These are phyloP conservation scores for Bacidia rubella DNA, from an alignment of 495 filamentous ascomycete species.

Conservation along the genomic window DNA sequence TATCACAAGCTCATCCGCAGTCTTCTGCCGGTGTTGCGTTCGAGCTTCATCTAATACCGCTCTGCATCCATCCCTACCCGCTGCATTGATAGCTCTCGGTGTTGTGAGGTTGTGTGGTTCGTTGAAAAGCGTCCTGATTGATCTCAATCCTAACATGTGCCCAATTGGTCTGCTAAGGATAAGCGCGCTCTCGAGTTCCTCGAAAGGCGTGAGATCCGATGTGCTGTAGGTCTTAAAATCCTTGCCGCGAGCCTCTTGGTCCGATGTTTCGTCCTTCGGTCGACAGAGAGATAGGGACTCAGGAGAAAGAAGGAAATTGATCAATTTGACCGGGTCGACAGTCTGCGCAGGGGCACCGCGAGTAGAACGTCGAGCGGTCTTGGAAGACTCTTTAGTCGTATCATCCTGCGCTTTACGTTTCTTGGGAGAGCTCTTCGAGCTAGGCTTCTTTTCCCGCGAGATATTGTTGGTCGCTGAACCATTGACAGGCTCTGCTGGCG, in stretches of 20 bases:
- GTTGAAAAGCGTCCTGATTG: slow-evolving; percentile 26
- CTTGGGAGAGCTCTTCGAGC: neutral
- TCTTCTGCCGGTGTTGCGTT: slow-evolving; percentile 20
- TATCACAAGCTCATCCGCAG: slow-evolving; percentile 15
- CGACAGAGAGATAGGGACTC: slow-evolving; percentile 18
- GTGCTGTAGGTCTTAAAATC: slow-evolving; percentile 17
- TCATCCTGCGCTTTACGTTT: slow-evolving; percentile 14
- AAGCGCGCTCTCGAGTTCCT: slow-evolving; percentile 23
- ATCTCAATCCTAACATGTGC: slow-evolving; percentile 22
- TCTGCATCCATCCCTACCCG: slow-evolving; percentile 14
- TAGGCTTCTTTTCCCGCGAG: neutral
- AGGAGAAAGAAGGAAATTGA: slow-evolving; percentile 22
- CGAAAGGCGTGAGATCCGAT: slow-evolving; percentile 20
- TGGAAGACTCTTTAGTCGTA: slow-evolving; percentile 6
- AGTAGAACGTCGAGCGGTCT: slow-evolving; percentile 13
- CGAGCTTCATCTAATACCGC: slow-evolving; percentile 15
- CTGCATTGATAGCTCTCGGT: slow-evolving; percentile 17
- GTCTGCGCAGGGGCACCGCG: slow-evolving; percentile 5
- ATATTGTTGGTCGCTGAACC: neutral
- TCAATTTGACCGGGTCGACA: slow-evolving; percentile 12
- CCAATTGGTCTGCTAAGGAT: slow-evolving; percentile 24
- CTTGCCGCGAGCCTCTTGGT: slow-evolving; percentile 12
- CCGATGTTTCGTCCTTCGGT: slow-evolving; percentile 22
- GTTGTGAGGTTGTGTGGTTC: slow-evolving; percentile 20
- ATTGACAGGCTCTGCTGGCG: neutral